phyloP scores from a whole-genome alignment of 1,284 basidiomycete genomes.

The Neotropicomus parvogracilis region DNA sequence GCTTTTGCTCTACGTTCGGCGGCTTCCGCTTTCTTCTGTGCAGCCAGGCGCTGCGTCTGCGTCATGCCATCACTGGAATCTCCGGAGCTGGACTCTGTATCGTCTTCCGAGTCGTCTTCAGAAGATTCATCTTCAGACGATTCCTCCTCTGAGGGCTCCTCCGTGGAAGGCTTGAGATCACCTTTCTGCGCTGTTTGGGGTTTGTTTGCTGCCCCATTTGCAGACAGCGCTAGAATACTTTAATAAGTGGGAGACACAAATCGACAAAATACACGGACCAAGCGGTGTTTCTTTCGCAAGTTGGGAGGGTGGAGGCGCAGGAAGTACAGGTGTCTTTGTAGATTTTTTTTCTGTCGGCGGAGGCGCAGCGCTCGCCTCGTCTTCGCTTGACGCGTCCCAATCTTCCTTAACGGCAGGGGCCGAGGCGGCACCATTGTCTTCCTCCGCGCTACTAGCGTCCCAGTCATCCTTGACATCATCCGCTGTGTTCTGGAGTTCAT shows the following conservation, averaged over 20 bases:
- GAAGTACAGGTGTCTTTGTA: conserved; percentile 28
- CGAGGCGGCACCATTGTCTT: conserved; percentile 29
- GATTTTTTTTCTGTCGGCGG: conserved; percentile 18
- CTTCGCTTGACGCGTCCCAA: conserved; percentile 84
- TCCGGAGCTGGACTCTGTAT: conserved; percentile 44
- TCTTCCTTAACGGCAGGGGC: conserved; percentile 63
- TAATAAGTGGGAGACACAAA: not conserved
- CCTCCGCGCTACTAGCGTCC: conserved; percentile 59
- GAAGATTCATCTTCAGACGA: conserved; percentile 45
- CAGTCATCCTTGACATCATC: conserved; percentile 74
- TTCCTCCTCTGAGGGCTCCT: conserved; percentile 42
- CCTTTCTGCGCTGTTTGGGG: not conserved
- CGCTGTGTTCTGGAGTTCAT: conserved; percentile 18
- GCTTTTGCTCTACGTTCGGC: conserved; percentile 78
- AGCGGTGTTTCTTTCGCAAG: not conserved
- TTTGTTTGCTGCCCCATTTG: conserved; percentile 8
- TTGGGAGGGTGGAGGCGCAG: conserved; percentile 8
- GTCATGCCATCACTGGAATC: conserved; percentile 63
- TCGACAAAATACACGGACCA: conserved; percentile 12
- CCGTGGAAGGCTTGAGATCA: conserved; percentile 19
- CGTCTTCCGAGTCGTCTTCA: conserved; percentile 40
- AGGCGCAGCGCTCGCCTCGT: conserved; percentile 41
- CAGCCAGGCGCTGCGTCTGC: conserved; percentile 61
- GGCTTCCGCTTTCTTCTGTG: conserved; percentile 81
- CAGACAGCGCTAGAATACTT: conserved; percentile 1